Base-by-base conservation (phyloP, 768 basidiomycete species). In the Leccinum boreale region DNA sequence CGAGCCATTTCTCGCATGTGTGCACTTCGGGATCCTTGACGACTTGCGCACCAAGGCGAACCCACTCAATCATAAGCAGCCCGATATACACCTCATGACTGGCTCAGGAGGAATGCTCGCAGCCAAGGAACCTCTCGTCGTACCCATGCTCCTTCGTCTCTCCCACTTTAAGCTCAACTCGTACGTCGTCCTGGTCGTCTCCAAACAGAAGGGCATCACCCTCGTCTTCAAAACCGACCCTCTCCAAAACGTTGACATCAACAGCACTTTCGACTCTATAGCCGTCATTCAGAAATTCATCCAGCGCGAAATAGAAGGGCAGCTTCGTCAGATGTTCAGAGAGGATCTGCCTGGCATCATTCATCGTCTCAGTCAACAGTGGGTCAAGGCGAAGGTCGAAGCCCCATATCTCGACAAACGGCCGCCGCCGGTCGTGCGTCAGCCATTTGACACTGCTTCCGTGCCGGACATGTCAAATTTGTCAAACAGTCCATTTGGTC, bases 151-250 rank as follows among this genome's bases (percentile, higher is more conserved):
- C 23, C 87, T 99, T 52, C 92, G 94, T 14, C 87, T 99, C 5
- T 97, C 94, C n/a, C 85, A 92, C 69, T 92, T 99, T 75, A 87
- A 86, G 60, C 87, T 99, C 35, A 87, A 85, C 65, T 97, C 96
- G 31, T 98, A 98, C 68, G 91, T 99, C 65, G 95, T 98, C 62
- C 86, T 99, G 57, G 95, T 98, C 65, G 92, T 99, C 57, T 98
- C 95, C 24, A 91, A 92, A 64, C 92, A 94, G 70, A 98, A 98
- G 69, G 97, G 97, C 45, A 98, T 98, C 70, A 98, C 97, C 1
- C 85, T 99, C 53, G 97, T 98, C 24, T 99, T 99, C 85, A 98
- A 98, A 77, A 98, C 97, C 35, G 97, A 99, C 74, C 97, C 97
- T 2, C 82, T 99, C 39, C 94, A 99, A 75, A 92, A 93, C 63